phyloP scores from a whole-genome alignment of 2,329 filamentous ascomycete genomes.

The Moelleriella libera region DNA sequence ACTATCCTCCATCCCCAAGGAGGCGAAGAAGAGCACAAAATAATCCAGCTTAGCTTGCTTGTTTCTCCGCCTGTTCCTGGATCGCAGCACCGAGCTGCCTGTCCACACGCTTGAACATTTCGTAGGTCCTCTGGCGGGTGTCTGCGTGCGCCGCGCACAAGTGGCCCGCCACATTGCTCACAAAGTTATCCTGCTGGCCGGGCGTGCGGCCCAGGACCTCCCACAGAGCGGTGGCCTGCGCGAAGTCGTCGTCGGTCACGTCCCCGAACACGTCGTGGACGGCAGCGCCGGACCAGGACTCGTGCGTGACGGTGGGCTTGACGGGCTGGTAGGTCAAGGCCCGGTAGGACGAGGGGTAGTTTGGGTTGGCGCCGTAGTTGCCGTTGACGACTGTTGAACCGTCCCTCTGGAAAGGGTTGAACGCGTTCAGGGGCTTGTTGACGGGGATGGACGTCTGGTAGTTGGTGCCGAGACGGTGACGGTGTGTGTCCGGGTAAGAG shows the following conservation, averaged over 20 bases:
- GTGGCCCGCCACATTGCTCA: conserved; percentile 44
- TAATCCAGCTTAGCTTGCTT: conserved; percentile 6
- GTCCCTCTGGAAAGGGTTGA: conserved; percentile 61
- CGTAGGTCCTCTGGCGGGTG: conserved; percentile 43
- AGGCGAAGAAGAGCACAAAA: not conserved
- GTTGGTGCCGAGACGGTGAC: conserved; percentile 33
- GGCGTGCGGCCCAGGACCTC: conserved; percentile 28
- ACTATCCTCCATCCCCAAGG: too few species aligned
- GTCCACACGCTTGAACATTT: conserved; percentile 46
- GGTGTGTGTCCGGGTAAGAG: conserved; percentile 47
- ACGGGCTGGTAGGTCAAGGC: conserved; percentile 26
- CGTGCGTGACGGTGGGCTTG: conserved; percentile 26
- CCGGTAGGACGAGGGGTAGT: conserved; percentile 39
- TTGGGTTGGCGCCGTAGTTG: conserved; percentile 46
- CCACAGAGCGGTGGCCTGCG: conserved; percentile 34
- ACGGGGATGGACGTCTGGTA: conserved; percentile 36
- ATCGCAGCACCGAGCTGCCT: conserved; percentile 36
- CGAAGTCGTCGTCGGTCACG: conserved; percentile 34
- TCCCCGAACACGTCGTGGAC: conserved; percentile 28
- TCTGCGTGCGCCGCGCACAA: conserved; percentile 36
- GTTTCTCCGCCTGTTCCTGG: conserved; percentile 35
- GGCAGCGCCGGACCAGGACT: conserved; percentile 31
- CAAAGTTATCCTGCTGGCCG: conserved; percentile 47
- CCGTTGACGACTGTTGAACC: conserved; percentile 56
- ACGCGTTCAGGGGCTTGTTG: conserved; percentile 39